Evolutionary conservation across 257 asterid genomes (phyloP).

Genomic region (Henckelia pumila): DNA sequence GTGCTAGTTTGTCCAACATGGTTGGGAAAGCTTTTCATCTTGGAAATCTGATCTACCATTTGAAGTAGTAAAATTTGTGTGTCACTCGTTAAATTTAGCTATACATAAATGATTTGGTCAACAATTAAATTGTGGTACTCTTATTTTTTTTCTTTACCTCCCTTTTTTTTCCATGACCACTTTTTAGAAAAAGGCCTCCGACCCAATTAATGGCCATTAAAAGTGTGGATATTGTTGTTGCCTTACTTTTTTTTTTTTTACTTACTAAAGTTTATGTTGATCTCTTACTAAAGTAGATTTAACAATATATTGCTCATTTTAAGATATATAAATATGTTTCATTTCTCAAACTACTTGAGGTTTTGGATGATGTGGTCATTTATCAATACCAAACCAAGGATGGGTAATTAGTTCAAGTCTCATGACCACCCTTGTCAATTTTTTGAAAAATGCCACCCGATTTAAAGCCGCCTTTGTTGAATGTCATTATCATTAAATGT

Average conservation of each 20-base stretch:
- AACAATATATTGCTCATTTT: too few relatives aligned
- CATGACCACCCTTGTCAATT: too few relatives aligned
- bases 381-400: too few relatives aligned
- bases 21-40: background rate
- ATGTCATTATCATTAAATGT: too few relatives aligned
- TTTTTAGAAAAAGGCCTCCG: background rate
- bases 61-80: background rate
- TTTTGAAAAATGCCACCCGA: too few relatives aligned
- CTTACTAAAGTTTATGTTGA: background rate
- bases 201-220: background rate
- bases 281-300: too few relatives aligned
- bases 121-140: background rate
- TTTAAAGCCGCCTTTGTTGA: too few relatives aligned
- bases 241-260: background rate
- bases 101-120: background rate
- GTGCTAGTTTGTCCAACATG: background rate
- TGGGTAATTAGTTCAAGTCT: too few relatives aligned
- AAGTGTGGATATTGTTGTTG: background rate
- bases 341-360: too few relatives aligned
- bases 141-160: background rate
- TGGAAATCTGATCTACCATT: constrained; percentile 15
- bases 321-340: too few relatives aligned
- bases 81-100: background rate
- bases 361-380: too few relatives aligned
- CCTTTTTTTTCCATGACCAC: background rate